Evolutionary conservation across 768 basidiomycete genomes (phyloP).

Genomic region (Tricholoma saponaceum): DNA sequence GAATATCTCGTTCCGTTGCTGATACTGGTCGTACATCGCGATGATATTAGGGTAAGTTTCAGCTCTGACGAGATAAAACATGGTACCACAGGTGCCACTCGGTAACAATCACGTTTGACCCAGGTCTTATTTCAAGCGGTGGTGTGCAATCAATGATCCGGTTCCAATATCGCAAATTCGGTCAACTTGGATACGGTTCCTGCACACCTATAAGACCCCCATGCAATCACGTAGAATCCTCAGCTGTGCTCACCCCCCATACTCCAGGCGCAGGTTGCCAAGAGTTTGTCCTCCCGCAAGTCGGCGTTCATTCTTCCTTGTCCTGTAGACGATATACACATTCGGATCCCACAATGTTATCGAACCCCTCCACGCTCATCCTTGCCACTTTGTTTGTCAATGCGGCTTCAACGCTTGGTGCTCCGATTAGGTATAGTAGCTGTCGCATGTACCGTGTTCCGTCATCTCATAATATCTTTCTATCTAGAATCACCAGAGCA

Average conservation of each 20-base stretch:
- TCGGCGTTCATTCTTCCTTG: slow-evolving; percentile 25
- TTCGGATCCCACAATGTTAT: slow-evolving; percentile 38
- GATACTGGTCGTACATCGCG: too few relatives aligned
- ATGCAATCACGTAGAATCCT: slow-evolving; percentile 20
- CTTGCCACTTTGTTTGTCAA: slow-evolving; percentile 36
- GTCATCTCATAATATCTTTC: background rate
- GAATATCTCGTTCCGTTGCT: too few relatives aligned
- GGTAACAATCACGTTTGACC: background rate
- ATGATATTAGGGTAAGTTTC: background rate
- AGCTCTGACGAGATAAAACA: background rate
- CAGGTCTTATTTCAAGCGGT: background rate
- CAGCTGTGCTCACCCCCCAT: slow-evolving; percentile 42
- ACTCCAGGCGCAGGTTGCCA: slow-evolving; percentile 44
- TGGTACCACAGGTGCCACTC: background rate
- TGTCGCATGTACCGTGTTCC: background rate
- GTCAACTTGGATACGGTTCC: background rate
- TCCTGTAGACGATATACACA: slow-evolving; percentile 21
- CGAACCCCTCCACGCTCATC: slow-evolving; percentile 29
- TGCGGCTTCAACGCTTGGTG: slow-evolving; percentile 31
- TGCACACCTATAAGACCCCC: slow-evolving; percentile 28
- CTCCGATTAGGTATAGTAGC: slow-evolving; percentile 31
- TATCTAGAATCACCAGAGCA: slow-evolving; percentile 23
- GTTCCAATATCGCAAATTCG: background rate
- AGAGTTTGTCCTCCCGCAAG: slow-evolving; percentile 39
- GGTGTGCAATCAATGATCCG: background rate